Base-by-base conservation (phyloP, 139 green algal species). In the Pleodorina starrii region DNA sequence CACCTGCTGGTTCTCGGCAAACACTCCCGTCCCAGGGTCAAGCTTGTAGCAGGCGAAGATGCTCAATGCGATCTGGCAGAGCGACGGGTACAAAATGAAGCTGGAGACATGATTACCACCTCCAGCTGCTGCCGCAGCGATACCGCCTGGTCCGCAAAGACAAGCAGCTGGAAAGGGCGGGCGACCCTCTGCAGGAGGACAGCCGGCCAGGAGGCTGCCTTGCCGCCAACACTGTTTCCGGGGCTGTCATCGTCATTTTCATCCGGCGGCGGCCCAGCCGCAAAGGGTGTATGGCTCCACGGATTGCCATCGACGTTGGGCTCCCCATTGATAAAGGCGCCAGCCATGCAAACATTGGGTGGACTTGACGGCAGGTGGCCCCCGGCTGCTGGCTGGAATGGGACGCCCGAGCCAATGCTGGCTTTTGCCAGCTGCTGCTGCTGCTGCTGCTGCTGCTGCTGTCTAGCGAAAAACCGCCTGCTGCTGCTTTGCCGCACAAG, bases 1-100 rank as follows among this genome's bases (percentile, higher is more conserved):
- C 71, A 79, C 71, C 36, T 51, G 32, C 40, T 79, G 71, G 71
- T 79, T 79, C 38, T 50, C 71, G 16, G 38, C 40, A 29, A 79
- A 79, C 32, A 40, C 2, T 32, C 71, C 71, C 19, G 71, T 79
- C 12, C 63, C 76, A 3, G 48, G 11, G 36, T 86, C 78, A 4
- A 86, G 29, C 35, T 35, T 32, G 78, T 86, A 86, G 78, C 78
- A 86, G 36, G 78, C 54, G 25, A 74, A 86, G 23, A 86, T 54
- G 54, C 32, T 57, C 25, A 86, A 48, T 4, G 77, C 40, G n/a
- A 71, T 35, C 27, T 69, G 48, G 11, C 43, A 44, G 29, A 60
- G 50, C 7, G 76, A 68, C 50, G 78, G 78, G 54, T 86, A 86
- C 36, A 86, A 27, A 23, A 86, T 54, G 38, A 86, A 86, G 38